Conservation (phyloP, 2,329 filamentous ascomycete genomes). For the Trichoderma breve region DNA sequence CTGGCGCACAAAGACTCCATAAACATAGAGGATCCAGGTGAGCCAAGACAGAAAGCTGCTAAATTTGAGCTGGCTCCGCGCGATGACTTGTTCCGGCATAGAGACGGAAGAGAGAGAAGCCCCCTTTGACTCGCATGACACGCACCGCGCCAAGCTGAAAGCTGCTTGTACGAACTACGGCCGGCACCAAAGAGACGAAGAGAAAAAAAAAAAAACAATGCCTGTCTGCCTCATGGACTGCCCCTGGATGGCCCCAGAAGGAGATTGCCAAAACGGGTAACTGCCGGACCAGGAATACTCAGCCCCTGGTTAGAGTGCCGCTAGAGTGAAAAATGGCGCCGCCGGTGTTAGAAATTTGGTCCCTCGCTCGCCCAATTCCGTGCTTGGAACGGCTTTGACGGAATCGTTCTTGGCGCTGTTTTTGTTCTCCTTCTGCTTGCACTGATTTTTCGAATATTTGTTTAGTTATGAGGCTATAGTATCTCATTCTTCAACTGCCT, state of each 20-base stretch:
- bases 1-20: background rate
- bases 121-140: conserved; percentile 9
- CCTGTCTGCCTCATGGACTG: conserved; percentile 7
- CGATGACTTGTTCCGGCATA: background rate
- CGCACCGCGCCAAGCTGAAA: background rate
- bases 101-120: background rate
- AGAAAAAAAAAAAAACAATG: background rate
- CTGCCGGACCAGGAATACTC: conserved; percentile 1
- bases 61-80: background rate
- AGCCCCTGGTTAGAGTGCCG: background rate
- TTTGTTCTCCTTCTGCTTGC: background rate
- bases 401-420: background rate
- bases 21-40: background rate
- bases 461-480: background rate
- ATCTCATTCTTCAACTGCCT: background rate
- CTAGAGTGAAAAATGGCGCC: background rate
- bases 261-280: conserved; percentile 6
- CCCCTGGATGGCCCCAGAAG: conserved; percentile 4
- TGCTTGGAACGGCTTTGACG: background rate
- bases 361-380: background rate
- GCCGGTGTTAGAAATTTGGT: conserved; percentile 1
- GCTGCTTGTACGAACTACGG: background rate
- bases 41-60: background rate
- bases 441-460: background rate
- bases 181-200: background rate